Evolutionary conservation across 2,329 filamentous ascomycete species (phyloP), one percentile per base, ranked within the genome.

Genomic region (Hymenoscyphus fructigenus): DNA sequence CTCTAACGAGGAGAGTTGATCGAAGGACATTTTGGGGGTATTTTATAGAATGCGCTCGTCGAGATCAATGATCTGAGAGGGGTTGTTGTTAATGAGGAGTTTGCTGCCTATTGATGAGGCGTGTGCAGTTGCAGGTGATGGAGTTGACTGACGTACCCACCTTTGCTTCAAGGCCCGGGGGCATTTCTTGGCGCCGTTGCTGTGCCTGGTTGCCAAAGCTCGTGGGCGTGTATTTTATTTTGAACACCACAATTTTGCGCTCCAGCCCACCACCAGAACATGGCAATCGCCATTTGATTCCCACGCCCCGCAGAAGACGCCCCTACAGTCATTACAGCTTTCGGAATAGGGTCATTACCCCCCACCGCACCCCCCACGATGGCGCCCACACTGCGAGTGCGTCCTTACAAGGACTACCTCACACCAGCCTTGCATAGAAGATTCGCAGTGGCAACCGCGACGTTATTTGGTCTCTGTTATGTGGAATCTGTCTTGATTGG

Each of bases 341-440:
- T 12, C 47, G 28, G 23, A n/a, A 7, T 44, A 53, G 41, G 38
- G 59, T 10, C 44, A 55, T 23, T 20, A 29, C 29, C 64, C 53
- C 59, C 32, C 28, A 26, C 26, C 28, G n/a, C 26, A 44, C 23
- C 55, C 53, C 26, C 60, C 65, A 71, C 59, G 62, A 75, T 75
- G 72, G 72, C 78, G 63, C 70, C 74, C 66, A 66, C 73, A 44
- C 66, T 67, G 57, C 67, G 72, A 69, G 74, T 74, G 70, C 75
- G 70, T 70, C 74, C 75, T 68, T 79, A 79, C 74, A 76, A 83
- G 82, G 92, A 97, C 80, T 96, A 96, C 77, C 81, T 97, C 71
- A 96, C 94, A 67, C 93, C 94, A 59, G 89, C 91, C 61, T 82
- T 97, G 69, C 94, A 98, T 78, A 85, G 91, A 73, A 87, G 93